Evolutionary conservation across 768 basidiomycete genomes (phyloP).

Genomic region (Russula compacta): DNA sequence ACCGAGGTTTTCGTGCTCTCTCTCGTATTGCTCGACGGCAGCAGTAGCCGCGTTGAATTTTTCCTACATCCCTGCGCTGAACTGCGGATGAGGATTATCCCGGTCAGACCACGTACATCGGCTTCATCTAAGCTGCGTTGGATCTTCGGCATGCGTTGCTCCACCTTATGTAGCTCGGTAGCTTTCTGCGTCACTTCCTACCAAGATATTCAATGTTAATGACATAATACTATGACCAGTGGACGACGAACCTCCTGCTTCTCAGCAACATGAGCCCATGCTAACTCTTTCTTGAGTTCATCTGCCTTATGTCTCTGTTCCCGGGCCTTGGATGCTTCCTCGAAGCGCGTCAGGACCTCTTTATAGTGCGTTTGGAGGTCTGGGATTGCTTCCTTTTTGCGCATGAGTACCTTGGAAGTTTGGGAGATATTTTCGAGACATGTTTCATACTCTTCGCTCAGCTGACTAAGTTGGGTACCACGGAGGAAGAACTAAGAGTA

Average conservation of each 20-base stretch:
- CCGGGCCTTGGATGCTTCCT: slow-evolving; percentile 66
- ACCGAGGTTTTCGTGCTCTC: slow-evolving; percentile 34
- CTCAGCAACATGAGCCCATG: slow-evolving; percentile 74
- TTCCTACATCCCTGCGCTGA: slow-evolving; percentile 23
- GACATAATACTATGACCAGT: neutral
- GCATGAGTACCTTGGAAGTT: slow-evolving; percentile 53
- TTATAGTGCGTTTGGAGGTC: slow-evolving; percentile 55
- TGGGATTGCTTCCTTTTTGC: slow-evolving; percentile 71
- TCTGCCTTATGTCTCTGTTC: slow-evolving; percentile 60
- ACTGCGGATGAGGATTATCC: neutral
- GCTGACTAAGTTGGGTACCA: slow-evolving; percentile 85
- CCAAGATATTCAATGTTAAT: neutral
- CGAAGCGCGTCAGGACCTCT: slow-evolving; percentile 49
- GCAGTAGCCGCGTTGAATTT: slow-evolving; percentile 29
- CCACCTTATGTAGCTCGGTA: slow-evolving; percentile 32
- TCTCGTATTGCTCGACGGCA: slow-evolving; percentile 32
- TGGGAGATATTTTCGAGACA: slow-evolving; percentile 65
- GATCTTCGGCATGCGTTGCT: slow-evolving; percentile 33
- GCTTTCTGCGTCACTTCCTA: slow-evolving; percentile 39
- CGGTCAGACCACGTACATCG: slow-evolving; percentile 27
- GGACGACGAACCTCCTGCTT: slow-evolving; percentile 51
- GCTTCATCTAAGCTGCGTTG: slow-evolving; percentile 31
- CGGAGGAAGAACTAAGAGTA: slow-evolving; percentile 76
- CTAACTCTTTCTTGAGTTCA: slow-evolving; percentile 69
- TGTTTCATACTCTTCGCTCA: slow-evolving; percentile 77